Evolutionary conservation across 2,329 filamentous ascomycete species (phyloP).

Genomic region (Alternaria brassicae): DNA sequence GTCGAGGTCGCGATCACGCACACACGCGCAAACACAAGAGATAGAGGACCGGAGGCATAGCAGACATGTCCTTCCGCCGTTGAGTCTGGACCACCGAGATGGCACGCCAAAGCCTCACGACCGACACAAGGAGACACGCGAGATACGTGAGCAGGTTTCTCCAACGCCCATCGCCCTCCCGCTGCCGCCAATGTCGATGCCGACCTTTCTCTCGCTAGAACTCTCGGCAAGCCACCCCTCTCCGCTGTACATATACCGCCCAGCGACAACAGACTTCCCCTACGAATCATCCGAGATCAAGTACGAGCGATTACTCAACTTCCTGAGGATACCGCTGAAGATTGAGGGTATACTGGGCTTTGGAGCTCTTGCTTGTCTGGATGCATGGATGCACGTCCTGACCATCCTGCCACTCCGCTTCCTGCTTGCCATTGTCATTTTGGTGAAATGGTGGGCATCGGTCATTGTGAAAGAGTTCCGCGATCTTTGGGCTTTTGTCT

Average conservation of each 20-base stretch:
- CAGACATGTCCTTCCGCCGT: slow-evolving; percentile 39
- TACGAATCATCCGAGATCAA: slow-evolving; percentile 95
- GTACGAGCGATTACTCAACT: slow-evolving; percentile 89
- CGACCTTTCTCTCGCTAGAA: slow-evolving; percentile 71
- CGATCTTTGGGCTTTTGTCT: slow-evolving; percentile 78
- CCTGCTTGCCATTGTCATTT: slow-evolving; percentile 76
- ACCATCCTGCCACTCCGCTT: slow-evolving; percentile 94
- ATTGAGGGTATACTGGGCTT: slow-evolving; percentile 87
- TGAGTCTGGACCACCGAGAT: slow-evolving; percentile 47
- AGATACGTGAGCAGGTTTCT: slow-evolving; percentile 43
- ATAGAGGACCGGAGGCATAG: slow-evolving; percentile 28
- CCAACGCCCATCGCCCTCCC: slow-evolving; percentile 60
- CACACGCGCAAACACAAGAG: slow-evolving; percentile 28
- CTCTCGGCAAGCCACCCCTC: slow-evolving; percentile 67
- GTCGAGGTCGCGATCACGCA: slow-evolving; percentile 36
- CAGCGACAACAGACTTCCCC: slow-evolving; percentile 66
- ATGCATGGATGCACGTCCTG: slow-evolving; percentile 96
- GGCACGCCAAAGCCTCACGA: slow-evolving; percentile 38
- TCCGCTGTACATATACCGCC: slow-evolving; percentile 68
- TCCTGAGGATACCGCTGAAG: slow-evolving; percentile 79
- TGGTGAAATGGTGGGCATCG: slow-evolving; percentile 79
- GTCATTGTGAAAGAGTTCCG: slow-evolving; percentile 73
- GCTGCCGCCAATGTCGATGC: slow-evolving; percentile 67
- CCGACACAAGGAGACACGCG: slow-evolving; percentile 31
- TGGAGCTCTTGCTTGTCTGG: slow-evolving; percentile 87